These are phyloP conservation scores for Fusarium sp. DNA, from an alignment of 2,329 filamentous ascomycete species.

Conservation along the genomic window DNA sequence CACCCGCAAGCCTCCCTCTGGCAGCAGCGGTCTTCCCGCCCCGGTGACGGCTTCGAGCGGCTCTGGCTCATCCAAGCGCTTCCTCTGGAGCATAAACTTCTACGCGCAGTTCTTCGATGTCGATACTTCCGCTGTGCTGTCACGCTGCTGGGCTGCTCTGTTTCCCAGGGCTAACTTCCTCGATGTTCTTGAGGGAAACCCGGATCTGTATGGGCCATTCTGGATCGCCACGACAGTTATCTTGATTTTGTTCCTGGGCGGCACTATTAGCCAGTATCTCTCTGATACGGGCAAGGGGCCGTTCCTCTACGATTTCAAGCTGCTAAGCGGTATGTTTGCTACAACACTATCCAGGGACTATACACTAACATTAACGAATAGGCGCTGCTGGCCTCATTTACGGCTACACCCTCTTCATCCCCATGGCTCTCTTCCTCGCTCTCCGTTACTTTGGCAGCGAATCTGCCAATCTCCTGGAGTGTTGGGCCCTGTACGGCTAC, in stretches of 20 bases:
- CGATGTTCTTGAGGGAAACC: constrained; percentile 95
- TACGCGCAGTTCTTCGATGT: constrained; percentile 99
- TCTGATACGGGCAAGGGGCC: constrained; percentile 75
- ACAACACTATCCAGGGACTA: not conserved
- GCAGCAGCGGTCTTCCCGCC: constrained; percentile 66
- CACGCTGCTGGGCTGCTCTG: constrained; percentile 88
- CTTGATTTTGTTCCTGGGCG: constrained; percentile 93
- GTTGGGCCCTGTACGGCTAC: constrained; percentile 96
- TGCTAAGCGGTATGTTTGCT: constrained; percentile 78
- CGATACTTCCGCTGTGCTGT: constrained; percentile 89
- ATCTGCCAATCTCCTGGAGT: constrained; percentile 92
- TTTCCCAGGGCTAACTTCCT: constrained; percentile 95
- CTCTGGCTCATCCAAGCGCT: constrained; percentile 76
- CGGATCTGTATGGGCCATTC: constrained; percentile 95
- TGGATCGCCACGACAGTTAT: constrained; percentile 99
- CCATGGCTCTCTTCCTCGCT: constrained; percentile 85
- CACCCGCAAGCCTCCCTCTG: constrained; percentile 62
- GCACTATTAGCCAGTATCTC: constrained; percentile 93
- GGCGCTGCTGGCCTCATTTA: constrained; percentile 93
- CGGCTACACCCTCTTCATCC: constrained; percentile 91
- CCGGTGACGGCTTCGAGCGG: constrained; percentile 66
- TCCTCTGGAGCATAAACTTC: constrained; percentile 92
- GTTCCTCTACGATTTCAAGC: constrained; percentile 91
- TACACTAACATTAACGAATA: constrained; percentile 49
- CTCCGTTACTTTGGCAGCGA: constrained; percentile 97